These are phyloP conservation scores for Pseudogymnoascus verrucosus DNA, from an alignment of 2,329 filamentous ascomycete genomes.

Conservation along the genomic window DNA sequence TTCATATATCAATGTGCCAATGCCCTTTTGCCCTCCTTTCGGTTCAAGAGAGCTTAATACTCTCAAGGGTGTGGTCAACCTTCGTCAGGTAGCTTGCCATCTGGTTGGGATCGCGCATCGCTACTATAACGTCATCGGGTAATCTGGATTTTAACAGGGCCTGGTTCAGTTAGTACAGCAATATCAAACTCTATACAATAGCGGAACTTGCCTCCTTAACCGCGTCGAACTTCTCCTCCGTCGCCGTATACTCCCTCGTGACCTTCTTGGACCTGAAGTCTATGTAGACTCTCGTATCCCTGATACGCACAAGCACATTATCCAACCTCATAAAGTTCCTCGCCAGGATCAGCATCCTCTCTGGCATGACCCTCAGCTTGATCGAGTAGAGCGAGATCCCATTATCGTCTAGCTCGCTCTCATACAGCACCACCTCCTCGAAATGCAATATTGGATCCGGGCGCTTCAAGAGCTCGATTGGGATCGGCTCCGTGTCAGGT, in stretches of 20 bases:
- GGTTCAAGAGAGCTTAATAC: slow-evolving; percentile 13
- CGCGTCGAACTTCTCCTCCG: slow-evolving; percentile 71
- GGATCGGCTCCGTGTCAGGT: slow-evolving; percentile 47
- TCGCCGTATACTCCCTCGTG: slow-evolving; percentile 82
- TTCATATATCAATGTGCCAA: background rate
- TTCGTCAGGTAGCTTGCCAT: slow-evolving; percentile 62
- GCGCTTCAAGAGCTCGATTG: slow-evolving; percentile 75
- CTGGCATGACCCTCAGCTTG: slow-evolving; percentile 89
- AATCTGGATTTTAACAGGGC: slow-evolving; percentile 39
- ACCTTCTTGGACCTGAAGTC: slow-evolving; percentile 76
- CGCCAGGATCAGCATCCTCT: slow-evolving; percentile 73
- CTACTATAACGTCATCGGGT: slow-evolving; percentile 67
- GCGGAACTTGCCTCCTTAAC: slow-evolving; percentile 56
- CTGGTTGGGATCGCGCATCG: slow-evolving; percentile 72
- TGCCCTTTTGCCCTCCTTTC: background rate
- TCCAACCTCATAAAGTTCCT: slow-evolving; percentile 91
- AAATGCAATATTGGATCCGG: slow-evolving; percentile 95
- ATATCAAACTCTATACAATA: background rate
- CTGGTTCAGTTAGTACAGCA: slow-evolving; percentile 26
- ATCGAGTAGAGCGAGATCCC: slow-evolving; percentile 84
- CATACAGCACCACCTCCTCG: slow-evolving; percentile 91
- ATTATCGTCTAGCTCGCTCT: slow-evolving; percentile 97
- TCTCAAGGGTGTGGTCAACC: slow-evolving; percentile 60
- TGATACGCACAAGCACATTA: slow-evolving; percentile 75
- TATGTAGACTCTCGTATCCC: slow-evolving; percentile 86